phyloP scores from a whole-genome alignment of 202 grass and related monocot species.

The Zizania palustris region DNA sequence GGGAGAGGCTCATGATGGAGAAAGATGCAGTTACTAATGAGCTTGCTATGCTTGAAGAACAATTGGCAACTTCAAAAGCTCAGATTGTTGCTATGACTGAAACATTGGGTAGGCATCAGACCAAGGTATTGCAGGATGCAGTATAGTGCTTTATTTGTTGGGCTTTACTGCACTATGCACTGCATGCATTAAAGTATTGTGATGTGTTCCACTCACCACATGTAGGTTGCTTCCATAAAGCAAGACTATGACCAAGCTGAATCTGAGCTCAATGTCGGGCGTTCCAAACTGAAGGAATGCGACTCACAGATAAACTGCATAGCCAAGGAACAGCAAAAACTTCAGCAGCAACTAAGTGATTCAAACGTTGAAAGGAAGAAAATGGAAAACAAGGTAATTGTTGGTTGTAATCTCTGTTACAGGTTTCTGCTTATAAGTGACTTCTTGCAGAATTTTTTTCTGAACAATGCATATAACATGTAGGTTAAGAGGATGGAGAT shows the following conservation, averaged over 20 bases:
- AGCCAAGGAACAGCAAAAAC: slow-evolving; percentile 70
- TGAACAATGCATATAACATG: slow-evolving; percentile 30
- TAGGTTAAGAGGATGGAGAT: slow-evolving; percentile 94
- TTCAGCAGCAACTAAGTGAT: slow-evolving; percentile 81
- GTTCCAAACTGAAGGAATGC: slow-evolving; percentile 90
- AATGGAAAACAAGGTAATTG: slow-evolving; percentile 92
- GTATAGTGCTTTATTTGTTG: slow-evolving; percentile 33
- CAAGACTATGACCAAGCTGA: slow-evolving; percentile 78
- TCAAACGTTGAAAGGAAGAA: slow-evolving; percentile 83
- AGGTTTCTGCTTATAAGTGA: slow-evolving; percentile 34
- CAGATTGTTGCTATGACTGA: slow-evolving; percentile 75
- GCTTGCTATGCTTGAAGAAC: slow-evolving; percentile 77
- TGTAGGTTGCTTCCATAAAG: slow-evolving; percentile 73
- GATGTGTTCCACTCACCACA: slow-evolving; percentile 10
- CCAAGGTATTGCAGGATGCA: slow-evolving; percentile 56
- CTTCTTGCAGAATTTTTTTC: slow-evolving; percentile 14
- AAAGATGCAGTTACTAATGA: slow-evolving; percentile 86
- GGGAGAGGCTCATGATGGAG: slow-evolving; percentile 94
- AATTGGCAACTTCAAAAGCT: slow-evolving; percentile 67
- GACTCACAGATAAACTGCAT: slow-evolving; percentile 74
- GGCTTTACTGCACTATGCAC: not conserved
- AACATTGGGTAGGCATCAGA: slow-evolving; percentile 57
- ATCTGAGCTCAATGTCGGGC: slow-evolving; percentile 60
- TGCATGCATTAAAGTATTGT: slow-evolving; percentile 32
- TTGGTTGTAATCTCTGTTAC: slow-evolving; percentile 25